Evolutionary conservation across 2,329 filamentous ascomycete genomes (phyloP), one percentile per base, ranked within the genome.

Genomic region (Fusarium staphyleae): DNA sequence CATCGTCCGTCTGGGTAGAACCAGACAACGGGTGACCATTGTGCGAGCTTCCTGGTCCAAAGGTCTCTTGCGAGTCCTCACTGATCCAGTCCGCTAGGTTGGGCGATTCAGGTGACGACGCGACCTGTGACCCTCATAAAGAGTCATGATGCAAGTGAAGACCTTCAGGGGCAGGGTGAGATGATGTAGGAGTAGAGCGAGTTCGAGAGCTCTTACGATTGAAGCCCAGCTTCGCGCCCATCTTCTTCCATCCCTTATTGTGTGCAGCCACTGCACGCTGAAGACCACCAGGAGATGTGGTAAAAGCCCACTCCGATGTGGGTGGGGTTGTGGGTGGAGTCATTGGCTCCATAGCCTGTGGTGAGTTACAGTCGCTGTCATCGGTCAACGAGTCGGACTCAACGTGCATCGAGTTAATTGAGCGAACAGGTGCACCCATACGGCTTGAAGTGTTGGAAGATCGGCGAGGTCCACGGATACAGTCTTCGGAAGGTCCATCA

Each of bases 281-380:
- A 16, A 85, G 71, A 12, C 78, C 76, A n/a, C 77, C 79, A 0
- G 81, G 81, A 5, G 82, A 82, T 1, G 78, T 71, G 56, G 74
- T 74, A 58, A 83, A 81, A 3, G 74, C 70, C 74, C 79, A 84
- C 56, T 87, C 82, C 0, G 83, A 80, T 1, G 81, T 83, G 0
- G 88, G 88, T 28, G 89, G 87, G 3, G 87, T 90, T 3, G 83
- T 90, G 1, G 89, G 89, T 0, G 89, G 89, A 3, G 89, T 92
- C 78, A 91, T 87, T 3, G 81, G 87, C 67, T 88, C 87, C 54
- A 78, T 75, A 19, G 74, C 70, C 41, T 79, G 72, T 28, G 84
- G 77, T 44, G 85, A 86, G 51, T 79, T 79, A n/a, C 81, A 80
- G 49, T 81, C 82, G 53, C 82, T 88, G 69, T 90, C 88, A 63